Base-by-base conservation (phyloP, 2,329 filamentous ascomycete species). In the Trichoderma brevicompactum region DNA sequence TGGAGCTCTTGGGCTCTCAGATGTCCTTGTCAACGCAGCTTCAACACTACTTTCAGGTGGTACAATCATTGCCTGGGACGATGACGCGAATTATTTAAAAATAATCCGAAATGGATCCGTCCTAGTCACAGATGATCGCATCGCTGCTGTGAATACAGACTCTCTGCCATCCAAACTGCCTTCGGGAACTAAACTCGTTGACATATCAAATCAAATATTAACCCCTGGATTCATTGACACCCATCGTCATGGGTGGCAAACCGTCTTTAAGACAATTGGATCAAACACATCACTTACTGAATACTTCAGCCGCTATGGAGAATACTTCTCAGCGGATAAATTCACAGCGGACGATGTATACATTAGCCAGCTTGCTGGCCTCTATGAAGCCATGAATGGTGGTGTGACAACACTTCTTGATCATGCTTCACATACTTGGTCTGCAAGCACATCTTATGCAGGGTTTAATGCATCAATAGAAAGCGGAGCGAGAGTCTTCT, bases 191-290 rank as follows among this genome's bases (percentile, higher is more conserved):
- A 76, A 83, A 58, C 67, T 79, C 1, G 74, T 86, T n/a, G 79
- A 87, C 67, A 80, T 79, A 44, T 78, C 77, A 0, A 76, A 79
- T 60, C 83, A 84, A 69, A 86, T 86, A 65, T 76, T 86, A 59
- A 79, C 79, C 0, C 82, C 84, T 0, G 84, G 85, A 8, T 86
- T 87, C 72, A 76, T 87, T 65, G 82, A 87, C 72, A 86, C 83
- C 0, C 85, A 87, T 68, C 80, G 80, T 1, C 83, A 85, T 67
- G 78, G 80, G 0, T 86, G 84, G 85, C 83, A 87, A 69, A 86
- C 85, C 0, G 81, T 78, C 9, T 80, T 81, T 69, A 84, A 83
- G 69, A 85, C 84, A 0, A 69, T 87, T 1, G 81, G 68, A 1
- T 80, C 83, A 7, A 85, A 87, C 69, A 81, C 80, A 0, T 82